Evolutionary conservation across 2,329 filamentous ascomycete species (phyloP).

Genomic region (Neobulgaria alba): DNA sequence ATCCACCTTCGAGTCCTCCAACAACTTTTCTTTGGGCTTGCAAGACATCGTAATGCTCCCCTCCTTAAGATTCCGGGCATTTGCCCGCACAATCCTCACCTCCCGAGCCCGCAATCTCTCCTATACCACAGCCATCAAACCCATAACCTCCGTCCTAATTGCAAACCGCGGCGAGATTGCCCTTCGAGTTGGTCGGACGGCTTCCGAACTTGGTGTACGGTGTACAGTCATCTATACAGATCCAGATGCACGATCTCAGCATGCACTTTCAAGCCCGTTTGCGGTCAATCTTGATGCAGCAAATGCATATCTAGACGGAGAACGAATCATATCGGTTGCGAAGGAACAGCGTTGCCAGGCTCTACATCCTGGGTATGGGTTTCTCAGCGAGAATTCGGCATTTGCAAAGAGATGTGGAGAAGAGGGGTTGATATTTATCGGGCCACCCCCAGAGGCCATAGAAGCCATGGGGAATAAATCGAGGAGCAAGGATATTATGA

Average conservation of each 20-base stretch:
- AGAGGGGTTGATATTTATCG: constrained; percentile 89
- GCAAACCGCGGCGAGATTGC: constrained; percentile 97
- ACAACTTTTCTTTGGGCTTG: not conserved
- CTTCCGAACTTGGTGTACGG: constrained; percentile 77
- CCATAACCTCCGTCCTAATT: constrained; percentile 76
- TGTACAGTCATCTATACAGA: constrained; percentile 95
- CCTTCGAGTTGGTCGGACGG: constrained; percentile 83
- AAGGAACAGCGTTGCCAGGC: constrained; percentile 81
- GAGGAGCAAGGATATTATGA: constrained; percentile 94
- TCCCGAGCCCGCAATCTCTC: constrained; percentile 16
- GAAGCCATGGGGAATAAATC: constrained; percentile 92
- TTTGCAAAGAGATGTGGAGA: constrained; percentile 86
- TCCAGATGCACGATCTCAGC: constrained; percentile 78
- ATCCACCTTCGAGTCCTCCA: not conserved
- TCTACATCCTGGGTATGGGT: constrained; percentile 94
- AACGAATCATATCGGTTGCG: constrained; percentile 82
- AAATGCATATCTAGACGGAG: constrained; percentile 85
- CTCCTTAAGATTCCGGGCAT: constrained; percentile 21
- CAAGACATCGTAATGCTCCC: constrained; percentile 17
- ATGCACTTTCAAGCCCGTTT: constrained; percentile 76
- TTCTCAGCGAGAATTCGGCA: constrained; percentile 83
- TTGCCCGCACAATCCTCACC: constrained; percentile 20
- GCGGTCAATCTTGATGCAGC: constrained; percentile 76
- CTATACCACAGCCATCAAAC: constrained; percentile 18
- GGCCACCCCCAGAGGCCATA: constrained; percentile 74